phyloP scores from a whole-genome alignment of 345 rosid species.

The Theobroma cacao region DNA sequence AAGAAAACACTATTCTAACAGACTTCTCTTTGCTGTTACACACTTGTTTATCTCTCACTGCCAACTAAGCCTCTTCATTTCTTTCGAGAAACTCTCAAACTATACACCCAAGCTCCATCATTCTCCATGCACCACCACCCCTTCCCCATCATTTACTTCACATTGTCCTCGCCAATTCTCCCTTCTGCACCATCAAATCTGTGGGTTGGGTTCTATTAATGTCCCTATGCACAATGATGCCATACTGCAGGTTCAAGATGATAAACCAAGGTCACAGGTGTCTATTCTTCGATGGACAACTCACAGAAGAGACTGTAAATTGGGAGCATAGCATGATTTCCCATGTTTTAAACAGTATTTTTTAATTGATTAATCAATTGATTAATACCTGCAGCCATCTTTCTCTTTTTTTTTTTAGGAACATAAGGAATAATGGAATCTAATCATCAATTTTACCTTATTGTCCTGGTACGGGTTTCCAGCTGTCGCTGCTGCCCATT shows the following conservation, averaged over 20 bases:
- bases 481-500: conserved; percentile 34
- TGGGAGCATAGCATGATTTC: background rate
- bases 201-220: background rate
- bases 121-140: conserved; percentile 33
- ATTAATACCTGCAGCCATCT: conserved; percentile 27
- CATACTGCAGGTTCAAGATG: background rate
- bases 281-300: conserved; percentile 17
- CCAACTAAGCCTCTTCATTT: conserved; percentile 54
- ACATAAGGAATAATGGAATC: conserved; percentile 60
- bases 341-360: background rate
- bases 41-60: conserved; percentile 54
- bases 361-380: conserved; percentile 11
- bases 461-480: conserved; percentile 46
- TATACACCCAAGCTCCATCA: conserved; percentile 38
- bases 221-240: background rate
- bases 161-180: conserved; percentile 24
- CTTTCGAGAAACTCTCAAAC: conserved; percentile 28
- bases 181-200: conserved; percentile 17
- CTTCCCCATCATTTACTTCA: conserved; percentile 28
- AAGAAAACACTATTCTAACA: conserved; percentile 65
- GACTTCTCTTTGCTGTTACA: conserved; percentile 74
- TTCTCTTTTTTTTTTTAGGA: conserved; percentile 27
- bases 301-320: conserved; percentile 1
- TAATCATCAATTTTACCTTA: conserved; percentile 42
- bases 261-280: background rate